Percentiles rank a stretch among this genome's conserved stretches.
Conservation (phyloP, 805 yeast genomes). For the Barnettozyma californica region DNA sequence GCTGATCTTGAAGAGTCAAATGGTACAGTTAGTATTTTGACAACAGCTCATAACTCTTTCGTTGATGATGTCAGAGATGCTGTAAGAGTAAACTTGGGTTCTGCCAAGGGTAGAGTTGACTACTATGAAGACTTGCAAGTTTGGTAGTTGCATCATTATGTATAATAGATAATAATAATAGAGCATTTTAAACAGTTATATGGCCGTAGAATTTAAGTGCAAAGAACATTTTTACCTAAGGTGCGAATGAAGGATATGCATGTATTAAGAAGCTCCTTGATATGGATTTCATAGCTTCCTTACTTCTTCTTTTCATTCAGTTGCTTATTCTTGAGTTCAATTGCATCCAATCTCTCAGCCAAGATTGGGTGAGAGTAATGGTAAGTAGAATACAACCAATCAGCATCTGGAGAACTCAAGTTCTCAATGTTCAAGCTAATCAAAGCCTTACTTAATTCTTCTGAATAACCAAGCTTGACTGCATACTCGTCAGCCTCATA, state of each 20-base stretch:
- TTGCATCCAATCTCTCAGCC: constrained; percentile 80
- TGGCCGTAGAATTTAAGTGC: too few relatives aligned
- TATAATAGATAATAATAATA: not conserved
- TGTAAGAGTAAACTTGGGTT: constrained; percentile 32
- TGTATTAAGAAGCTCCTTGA: not conserved
- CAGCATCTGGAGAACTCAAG: constrained; percentile 82
- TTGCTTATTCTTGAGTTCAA: constrained; percentile 35
- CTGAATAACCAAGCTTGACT: constrained; percentile 62
- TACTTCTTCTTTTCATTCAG: constrained; percentile 17
- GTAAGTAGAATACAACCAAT: constrained; percentile 83
- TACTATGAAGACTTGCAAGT: constrained; percentile 53
- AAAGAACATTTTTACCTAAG: too few relatives aligned
- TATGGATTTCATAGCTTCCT: not conserved
- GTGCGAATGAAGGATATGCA: too few relatives aligned
- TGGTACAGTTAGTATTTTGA: constrained; percentile 40
- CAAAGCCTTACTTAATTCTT: constrained; percentile 64
- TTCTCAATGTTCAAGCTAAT: constrained; percentile 76
- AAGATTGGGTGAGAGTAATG: constrained; percentile 89
- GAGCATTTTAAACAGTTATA: too few relatives aligned
- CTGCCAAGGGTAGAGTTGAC: constrained; percentile 40
- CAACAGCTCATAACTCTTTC: constrained; percentile 52
- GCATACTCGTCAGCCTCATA: constrained; percentile 93
- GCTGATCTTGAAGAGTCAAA: constrained; percentile 33
- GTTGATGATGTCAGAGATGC: constrained; percentile 47
- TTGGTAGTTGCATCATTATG: constrained; percentile 33